Percentiles rank a stretch among this genome's conserved stretches.
Conservation (phyloP, 108 stramenopile species). For the Cyclotella atomus region DNA sequence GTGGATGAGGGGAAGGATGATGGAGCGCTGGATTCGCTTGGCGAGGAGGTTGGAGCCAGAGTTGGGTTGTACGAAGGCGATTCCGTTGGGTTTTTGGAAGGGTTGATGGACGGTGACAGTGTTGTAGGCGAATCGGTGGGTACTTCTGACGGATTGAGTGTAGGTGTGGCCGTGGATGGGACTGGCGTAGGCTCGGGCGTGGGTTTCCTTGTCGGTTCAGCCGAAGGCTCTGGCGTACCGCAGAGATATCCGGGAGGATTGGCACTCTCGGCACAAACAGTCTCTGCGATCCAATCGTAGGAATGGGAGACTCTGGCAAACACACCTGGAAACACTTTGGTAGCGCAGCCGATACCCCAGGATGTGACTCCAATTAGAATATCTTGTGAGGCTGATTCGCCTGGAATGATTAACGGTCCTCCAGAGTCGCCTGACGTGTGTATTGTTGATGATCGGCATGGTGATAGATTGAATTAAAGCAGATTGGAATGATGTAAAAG, state of each 20-base stretch:
- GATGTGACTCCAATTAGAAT: conserved; percentile 42
- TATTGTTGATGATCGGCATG: neutral
- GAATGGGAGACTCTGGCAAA: conserved; percentile 49
- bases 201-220: neutral
- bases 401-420: conserved; percentile 29
- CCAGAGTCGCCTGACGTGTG: neutral
- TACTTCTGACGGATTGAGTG: neutral
- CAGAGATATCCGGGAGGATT: conserved; percentile 41
- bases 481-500: too few relatives aligned
- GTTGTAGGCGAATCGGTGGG: conserved; percentile 5
- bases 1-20: neutral
- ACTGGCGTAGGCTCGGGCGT: neutral
- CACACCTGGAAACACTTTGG: conserved; percentile 20
- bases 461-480: neutral
- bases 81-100: neutral
- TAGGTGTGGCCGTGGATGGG: neutral
- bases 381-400: conserved; percentile 27
- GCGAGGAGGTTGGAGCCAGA: neutral
- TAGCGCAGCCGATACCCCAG: conserved; percentile 35
- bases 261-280: conserved; percentile 35
- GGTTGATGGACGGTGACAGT: neutral
- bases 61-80: too few relatives aligned
- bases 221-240: neutral
- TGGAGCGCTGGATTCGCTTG: conserved; percentile 1
- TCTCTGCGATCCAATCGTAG: conserved; percentile 35